Evolutionary conservation across 1,284 basidiomycete species (phyloP).

Genomic region (Ceratobasidium sp.): DNA sequence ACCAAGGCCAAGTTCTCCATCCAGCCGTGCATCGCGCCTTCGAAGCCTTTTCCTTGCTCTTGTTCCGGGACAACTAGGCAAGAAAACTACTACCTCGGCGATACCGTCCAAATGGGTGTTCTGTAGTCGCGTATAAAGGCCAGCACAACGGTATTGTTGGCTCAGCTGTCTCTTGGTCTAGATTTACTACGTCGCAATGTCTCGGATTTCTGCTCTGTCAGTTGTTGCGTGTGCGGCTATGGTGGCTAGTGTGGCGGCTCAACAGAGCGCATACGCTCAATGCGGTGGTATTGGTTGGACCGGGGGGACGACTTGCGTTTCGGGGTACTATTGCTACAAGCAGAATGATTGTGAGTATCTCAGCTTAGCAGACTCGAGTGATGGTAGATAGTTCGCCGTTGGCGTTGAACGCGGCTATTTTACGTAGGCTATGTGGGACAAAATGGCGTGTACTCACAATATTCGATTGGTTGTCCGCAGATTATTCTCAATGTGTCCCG

Average conservation of each 20-base stretch:
- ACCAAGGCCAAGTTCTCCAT: neutral
- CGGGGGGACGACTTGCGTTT: slow-evolving; percentile 37
- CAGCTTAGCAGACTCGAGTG: neutral
- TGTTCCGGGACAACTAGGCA: no score
- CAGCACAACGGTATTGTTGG: no score
- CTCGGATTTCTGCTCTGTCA: slow-evolving; percentile 11
- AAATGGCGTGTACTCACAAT: no score
- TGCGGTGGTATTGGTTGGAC: slow-evolving; percentile 35
- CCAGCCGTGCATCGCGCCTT: neutral
- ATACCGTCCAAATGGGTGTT: no score
- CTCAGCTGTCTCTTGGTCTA: no score
- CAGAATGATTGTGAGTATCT: slow-evolving; percentile 23
- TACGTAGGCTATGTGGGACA: no score
- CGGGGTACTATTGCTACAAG: slow-evolving; percentile 33
- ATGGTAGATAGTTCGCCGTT: no score
- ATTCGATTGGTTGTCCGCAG: neutral
- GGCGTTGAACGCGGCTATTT: no score
- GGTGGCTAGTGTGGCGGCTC: slow-evolving; percentile 1
- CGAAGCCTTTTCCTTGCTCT: no score
- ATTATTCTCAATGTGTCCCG: slow-evolving; percentile 32
- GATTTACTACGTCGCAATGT: no score
- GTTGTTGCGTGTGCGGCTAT: slow-evolving; percentile 2
- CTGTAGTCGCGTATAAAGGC: no score
- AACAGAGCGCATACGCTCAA: slow-evolving; percentile 24
- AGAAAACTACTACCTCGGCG: no score